Evolutionary conservation across 2,329 filamentous ascomycete species (phyloP), one percentile per base, ranked within the genome.

Genomic region (Juglanconis sp.): DNA sequence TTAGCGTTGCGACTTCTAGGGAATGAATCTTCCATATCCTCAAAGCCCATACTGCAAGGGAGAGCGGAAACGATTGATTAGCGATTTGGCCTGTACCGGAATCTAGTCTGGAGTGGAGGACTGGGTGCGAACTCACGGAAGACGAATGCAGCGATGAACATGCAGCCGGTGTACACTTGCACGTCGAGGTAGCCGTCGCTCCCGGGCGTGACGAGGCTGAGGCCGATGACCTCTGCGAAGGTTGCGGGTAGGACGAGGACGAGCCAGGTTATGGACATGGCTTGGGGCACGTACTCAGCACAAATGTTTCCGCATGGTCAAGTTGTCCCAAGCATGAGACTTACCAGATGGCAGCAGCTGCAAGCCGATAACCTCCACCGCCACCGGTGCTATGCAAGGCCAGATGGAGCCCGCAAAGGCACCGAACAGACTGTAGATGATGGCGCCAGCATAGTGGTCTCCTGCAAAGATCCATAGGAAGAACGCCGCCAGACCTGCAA

Each of bases 401-500:
- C 86, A 92, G 65, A 90, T 87, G 0, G 86, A 87, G 6, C 91
- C 91, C 3, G 85, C 86, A 1, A 92, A 85, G 2, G 77, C 79
- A 2, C 90, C 90, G 1, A 91, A 72, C 13, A 94, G 72, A 1
- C 86, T 81, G 68, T 90, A 94, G 67, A 93, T 82, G 36, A 94
- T 79, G 34, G 91, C 77, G 0, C 90, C 84, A 0, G 84, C 87
- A 64, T 86, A 89, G 10, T 70, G 71, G 64, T 80, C 82, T 47
- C 84, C 83, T 2, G 89, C 88, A 62, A 87, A 86, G 57, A 87
- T 85, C 91, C 91, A 94, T 38, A 94, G 80, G 24, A 88, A 81
- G 49, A 94, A 80, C 42, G 84, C 82, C 40, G 90, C 83, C 1
- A 92, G 62, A 6, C 84, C 87, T 1, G 83, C 82, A 3, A 87